These are phyloP conservation scores for Pichia sp. DNA, from an alignment of 1,139 yeast species.

Conservation along the genomic window DNA sequence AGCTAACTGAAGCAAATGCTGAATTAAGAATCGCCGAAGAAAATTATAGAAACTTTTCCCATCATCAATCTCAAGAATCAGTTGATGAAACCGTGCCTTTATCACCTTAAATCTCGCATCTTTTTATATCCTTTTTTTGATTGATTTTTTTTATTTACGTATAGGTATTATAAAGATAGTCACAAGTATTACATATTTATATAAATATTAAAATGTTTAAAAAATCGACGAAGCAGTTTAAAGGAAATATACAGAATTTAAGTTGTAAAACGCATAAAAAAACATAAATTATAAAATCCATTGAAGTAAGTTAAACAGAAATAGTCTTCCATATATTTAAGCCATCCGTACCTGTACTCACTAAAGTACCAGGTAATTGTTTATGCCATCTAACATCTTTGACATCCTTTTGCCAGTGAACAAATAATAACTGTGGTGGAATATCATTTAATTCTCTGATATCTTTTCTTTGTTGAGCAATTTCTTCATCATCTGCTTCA, in stretches of 20 bases:
- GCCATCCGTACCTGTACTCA: constrained; percentile 94
- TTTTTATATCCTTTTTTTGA: background rate
- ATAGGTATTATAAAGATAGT: background rate
- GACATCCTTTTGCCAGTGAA: constrained; percentile 97
- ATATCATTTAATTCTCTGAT: constrained; percentile 77
- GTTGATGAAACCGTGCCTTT: constrained; percentile 9
- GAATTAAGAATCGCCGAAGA: constrained; percentile 25
- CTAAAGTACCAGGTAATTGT: constrained; percentile 93
- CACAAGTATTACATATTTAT: background rate
- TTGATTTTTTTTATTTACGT: background rate
- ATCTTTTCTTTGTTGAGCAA: constrained; percentile 67
- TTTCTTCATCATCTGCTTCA: constrained; percentile 94
- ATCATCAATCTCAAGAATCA: background rate
- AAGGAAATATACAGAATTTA: background rate
- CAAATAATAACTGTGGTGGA: constrained; percentile 93
- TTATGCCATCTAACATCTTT: constrained; percentile 97
- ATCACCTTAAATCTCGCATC: background rate
- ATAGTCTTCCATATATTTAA: constrained; percentile 94
- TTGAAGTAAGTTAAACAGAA: constrained; percentile 49
- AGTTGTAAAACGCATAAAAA: background rate
- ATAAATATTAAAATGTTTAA: no score
- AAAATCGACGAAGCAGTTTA: background rate
- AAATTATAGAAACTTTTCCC: constrained; percentile 4
- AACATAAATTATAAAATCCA: background rate
- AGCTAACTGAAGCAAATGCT: constrained; percentile 27